These are phyloP conservation scores for Fomitopsis pulvina DNA, from an alignment of 768 basidiomycete genomes.

Conservation along the genomic window DNA sequence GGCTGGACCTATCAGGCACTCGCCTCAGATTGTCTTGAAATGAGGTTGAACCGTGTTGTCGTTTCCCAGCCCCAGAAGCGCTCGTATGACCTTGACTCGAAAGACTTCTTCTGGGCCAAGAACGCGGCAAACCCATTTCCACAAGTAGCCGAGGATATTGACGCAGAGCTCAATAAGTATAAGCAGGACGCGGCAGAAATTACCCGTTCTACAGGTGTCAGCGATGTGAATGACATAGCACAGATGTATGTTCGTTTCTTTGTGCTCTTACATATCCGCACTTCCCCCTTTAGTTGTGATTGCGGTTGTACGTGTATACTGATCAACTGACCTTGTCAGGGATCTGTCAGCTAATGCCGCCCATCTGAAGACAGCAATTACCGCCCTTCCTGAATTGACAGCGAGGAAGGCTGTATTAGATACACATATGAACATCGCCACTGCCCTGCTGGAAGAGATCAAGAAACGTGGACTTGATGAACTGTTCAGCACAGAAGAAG, in stretches of 20 bases:
- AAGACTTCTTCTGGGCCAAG: constrained; percentile 98
- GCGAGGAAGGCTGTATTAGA: constrained; percentile 95
- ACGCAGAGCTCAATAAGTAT: constrained; percentile 82
- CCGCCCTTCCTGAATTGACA: constrained; percentile 92
- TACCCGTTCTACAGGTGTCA: constrained; percentile 92
- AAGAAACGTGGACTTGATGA: constrained; percentile 93
- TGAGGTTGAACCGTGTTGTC: constrained; percentile 92
- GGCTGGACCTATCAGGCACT: constrained; percentile 99
- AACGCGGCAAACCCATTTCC: constrained; percentile 97
- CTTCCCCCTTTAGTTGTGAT: not conserved
- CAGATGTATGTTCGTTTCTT: constrained; percentile 61
- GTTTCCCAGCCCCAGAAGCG: constrained; percentile 71
- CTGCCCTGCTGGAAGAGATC: constrained; percentile 89
- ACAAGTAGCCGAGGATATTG: constrained; percentile 97
- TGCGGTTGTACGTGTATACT: constrained; percentile 2
- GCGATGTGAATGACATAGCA: constrained; percentile 90
- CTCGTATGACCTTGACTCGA: constrained; percentile 94
- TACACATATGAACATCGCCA: constrained; percentile 99
- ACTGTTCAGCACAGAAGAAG: constrained; percentile 95
- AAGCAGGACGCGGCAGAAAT: constrained; percentile 97
- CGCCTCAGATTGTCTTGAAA: constrained; percentile 94
- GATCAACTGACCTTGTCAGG: constrained; percentile 28
- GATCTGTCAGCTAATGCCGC: constrained; percentile 91
- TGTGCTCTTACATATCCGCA: not conserved
- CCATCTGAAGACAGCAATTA: constrained; percentile 95